Conservation (phyloP, 2,329 filamentous ascomycete genomes). For the Grosmannia penicillata region DNA sequence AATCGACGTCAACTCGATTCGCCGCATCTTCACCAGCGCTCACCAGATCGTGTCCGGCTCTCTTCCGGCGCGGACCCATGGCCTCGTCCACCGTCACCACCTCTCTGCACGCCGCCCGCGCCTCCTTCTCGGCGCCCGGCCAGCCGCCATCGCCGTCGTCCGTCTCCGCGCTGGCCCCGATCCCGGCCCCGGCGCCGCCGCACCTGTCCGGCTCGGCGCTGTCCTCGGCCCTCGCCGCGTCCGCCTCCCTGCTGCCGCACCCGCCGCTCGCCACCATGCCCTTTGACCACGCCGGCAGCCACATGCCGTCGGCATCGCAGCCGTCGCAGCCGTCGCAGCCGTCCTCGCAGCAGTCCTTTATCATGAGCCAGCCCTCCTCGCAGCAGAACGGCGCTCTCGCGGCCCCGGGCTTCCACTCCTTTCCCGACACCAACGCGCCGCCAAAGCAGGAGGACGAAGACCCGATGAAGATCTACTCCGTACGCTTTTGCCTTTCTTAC, state of each 20-base stretch:
- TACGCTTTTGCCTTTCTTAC: conserved; percentile 18
- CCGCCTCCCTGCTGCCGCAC: neutral
- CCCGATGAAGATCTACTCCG: conserved; percentile 46
- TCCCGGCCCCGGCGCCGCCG: neutral
- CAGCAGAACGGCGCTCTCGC: conserved; percentile 23
- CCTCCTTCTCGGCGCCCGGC: conserved; percentile 13
- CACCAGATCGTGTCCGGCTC: too few species aligned
- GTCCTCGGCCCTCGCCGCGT: neutral
- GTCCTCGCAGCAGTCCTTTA: conserved; percentile 40
- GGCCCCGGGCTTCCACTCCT: conserved; percentile 22
- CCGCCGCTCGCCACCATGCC: conserved; percentile 3
- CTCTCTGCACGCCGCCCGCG: conserved; percentile 11
- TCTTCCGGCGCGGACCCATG: conserved; percentile 13
- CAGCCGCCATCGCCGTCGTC: conserved; percentile 5
- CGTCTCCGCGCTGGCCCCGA: neutral
- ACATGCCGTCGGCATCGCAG: conserved; percentile 14
- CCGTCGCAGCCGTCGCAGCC: conserved; percentile 21
- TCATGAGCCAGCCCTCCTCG: conserved; percentile 38
- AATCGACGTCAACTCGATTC: neutral
- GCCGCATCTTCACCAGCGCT: neutral
- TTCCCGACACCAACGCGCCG: conserved; percentile 19
- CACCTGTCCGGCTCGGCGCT: neutral
- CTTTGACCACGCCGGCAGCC: conserved; percentile 10
- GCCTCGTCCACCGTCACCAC: conserved; percentile 22
- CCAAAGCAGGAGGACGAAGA: conserved; percentile 21